These are phyloP conservation scores for Mucor saturninus DNA, from an alignment of 371 early-diverging fungal species.

Conservation along the genomic window DNA sequence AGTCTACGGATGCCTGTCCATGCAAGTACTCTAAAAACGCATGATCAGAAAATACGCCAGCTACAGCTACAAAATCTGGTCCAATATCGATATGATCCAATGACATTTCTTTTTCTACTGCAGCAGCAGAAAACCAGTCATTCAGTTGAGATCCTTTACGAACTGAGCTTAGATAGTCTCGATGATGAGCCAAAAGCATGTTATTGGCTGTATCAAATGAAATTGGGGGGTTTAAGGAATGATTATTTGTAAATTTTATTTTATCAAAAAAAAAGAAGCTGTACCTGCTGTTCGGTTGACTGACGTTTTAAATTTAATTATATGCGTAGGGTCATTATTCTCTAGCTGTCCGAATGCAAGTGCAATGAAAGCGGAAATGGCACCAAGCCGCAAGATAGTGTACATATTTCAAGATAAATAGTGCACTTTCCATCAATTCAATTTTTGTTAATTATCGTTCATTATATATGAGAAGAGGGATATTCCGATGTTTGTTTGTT, in stretches of 20 bases:
- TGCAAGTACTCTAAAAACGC: conserved; percentile 40
- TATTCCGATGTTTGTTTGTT: neutral
- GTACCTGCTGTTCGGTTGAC: conserved; percentile 16
- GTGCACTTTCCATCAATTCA: neutral
- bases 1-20: conserved; percentile 44
- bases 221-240: neutral
- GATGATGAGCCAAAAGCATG: conserved; percentile 20
- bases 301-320: conserved; percentile 27
- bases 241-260: neutral
- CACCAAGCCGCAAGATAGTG: conserved; percentile 7
- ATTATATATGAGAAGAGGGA: conserved; percentile 1
- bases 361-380: conserved; percentile 11
- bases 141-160: conserved; percentile 9
- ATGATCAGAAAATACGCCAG: conserved; percentile 31
- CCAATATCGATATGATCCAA: conserved; percentile 24
- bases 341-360: conserved; percentile 13
- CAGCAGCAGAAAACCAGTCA: conserved; percentile 1
- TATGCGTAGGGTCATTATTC: conserved; percentile 28
- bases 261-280: neutral
- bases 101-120: conserved; percentile 13
- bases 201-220: conserved; percentile 8
- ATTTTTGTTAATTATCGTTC: neutral
- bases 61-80: conserved; percentile 19
- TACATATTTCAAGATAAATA: conserved; percentile 8
- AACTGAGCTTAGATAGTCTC: conserved; percentile 19